Base-by-base conservation (phyloP, 352 stramenopile species). In the Globisporangium spiculum region DNA sequence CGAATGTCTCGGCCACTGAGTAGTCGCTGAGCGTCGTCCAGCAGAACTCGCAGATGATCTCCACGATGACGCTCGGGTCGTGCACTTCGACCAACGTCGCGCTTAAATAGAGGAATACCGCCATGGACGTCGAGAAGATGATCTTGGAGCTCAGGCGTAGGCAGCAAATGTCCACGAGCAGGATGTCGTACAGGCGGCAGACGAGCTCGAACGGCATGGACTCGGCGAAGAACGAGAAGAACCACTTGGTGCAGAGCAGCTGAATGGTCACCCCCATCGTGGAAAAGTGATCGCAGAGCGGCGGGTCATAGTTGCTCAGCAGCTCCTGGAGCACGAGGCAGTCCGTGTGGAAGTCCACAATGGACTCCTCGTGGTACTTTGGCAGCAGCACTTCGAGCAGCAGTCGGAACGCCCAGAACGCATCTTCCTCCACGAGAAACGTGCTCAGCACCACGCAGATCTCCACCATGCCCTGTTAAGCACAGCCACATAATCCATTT, bases 221-320 rank as follows among this genome's bases (percentile, higher is more conserved):
- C 73, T 93, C 86, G 65, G 86, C 86, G 48, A 92, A 92, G 73
- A 93, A 90, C 24, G 86, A 93, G 63, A 92, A 93, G 66, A 93
- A 92, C 86, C 86, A 93, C 73, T 92, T 93, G 34, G 86, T 93
- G 64, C 86, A 90, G 5, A 93, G 73, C 65, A 93, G 67, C 63
- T 93, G 86, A 53, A 93, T 84, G 3, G 83, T 89, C 56, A 93
- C 81, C 18, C 83, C 86, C 50, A 86, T 73, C 54, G 72, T 34
- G 36, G 74, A 67, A 58, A 93, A 77, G 65, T 93, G 86, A 18
- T 88, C 78, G 60, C 76, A 80, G 16, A 93, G 80, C 50, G 66
- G 64, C 1, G 75, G 67, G 36, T 92, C 82, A 36, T 86, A 75
- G 4, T 68, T 66, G 59, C 78, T 73, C 48, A 93, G 71, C 44